Conservation (phyloP, 495 filamentous ascomycete species). For the Chaetomidium leptoderma region DNA sequence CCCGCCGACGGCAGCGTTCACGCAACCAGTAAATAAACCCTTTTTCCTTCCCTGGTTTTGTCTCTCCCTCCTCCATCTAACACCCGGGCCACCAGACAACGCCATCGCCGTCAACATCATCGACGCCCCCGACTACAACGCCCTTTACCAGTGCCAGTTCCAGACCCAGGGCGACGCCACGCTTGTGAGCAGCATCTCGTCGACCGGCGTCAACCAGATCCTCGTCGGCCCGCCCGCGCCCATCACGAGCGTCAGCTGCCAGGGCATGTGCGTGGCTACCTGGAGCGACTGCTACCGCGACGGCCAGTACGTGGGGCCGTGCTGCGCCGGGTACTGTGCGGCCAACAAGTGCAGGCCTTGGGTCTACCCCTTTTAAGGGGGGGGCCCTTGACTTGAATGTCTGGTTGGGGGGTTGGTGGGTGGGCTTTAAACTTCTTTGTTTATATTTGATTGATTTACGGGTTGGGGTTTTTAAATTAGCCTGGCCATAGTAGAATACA, state of each 20-base stretch:
- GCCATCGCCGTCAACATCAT: conserved; percentile 28
- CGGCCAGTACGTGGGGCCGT: conserved; percentile 28
- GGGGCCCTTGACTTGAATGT: neutral
- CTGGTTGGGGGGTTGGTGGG: neutral
- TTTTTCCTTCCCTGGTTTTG: neutral
- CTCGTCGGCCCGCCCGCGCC: conserved; percentile 32
- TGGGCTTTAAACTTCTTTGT: neutral
- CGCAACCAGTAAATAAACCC: conserved; percentile 21
- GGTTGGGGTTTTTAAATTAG: no score
- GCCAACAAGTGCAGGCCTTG: conserved; percentile 33
- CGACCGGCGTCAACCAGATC: conserved; percentile 23
- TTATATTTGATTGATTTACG: no score
- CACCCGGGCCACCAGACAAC: conserved; percentile 21
- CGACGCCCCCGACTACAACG: conserved; percentile 31
- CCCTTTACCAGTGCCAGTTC: conserved; percentile 26
- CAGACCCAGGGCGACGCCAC: conserved; percentile 19
- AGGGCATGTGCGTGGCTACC: conserved; percentile 25
- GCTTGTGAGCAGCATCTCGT: conserved; percentile 22
- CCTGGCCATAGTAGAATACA: no score
- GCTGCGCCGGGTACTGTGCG: conserved; percentile 32
- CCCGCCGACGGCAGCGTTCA: conserved; percentile 28
- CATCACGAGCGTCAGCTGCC: conserved; percentile 27
- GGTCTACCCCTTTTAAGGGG: conserved; percentile 16
- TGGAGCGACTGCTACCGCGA: conserved; percentile 28
- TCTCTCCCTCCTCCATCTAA: neutral